A percentile compares a stretch with the other conserved stretches of the same genome.
phyloP scores from a whole-genome alignment of 306 rosid species.

The Cajanus cajan region DNA sequence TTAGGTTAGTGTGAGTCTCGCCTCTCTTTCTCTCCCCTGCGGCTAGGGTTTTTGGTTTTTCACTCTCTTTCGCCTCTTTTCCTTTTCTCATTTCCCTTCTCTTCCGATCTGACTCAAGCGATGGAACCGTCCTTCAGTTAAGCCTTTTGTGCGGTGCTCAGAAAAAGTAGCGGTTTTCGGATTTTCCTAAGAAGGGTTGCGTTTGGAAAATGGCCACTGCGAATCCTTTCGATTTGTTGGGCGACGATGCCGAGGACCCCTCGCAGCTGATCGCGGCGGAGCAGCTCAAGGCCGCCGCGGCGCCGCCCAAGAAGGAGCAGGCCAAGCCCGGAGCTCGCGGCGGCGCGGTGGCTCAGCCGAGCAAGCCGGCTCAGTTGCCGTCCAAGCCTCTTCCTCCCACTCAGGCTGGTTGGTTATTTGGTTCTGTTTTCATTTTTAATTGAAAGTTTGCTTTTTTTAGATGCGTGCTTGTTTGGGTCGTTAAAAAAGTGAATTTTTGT shows the following conservation, averaged over 20 bases:
- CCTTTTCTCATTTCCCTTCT: too few species aligned
- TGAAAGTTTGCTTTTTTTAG: background rate
- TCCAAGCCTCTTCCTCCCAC: constrained; percentile 84
- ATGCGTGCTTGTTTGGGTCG: background rate
- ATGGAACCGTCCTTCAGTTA: background rate
- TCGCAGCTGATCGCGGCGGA: constrained; percentile 65
- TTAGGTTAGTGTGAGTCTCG: background rate
- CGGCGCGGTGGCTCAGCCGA: constrained; percentile 22
- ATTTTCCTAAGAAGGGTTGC: background rate
- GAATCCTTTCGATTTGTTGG: constrained; percentile 92
- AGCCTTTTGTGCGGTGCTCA: accelerated
- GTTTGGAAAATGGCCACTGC: constrained; percentile 61
- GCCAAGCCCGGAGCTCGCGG: constrained; percentile 35
- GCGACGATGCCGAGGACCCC: constrained; percentile 89
- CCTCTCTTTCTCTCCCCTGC: background rate
- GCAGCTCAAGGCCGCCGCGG: constrained; percentile 48
- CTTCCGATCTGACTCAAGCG: background rate
- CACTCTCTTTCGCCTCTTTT: background rate
- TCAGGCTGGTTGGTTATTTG: constrained; percentile 65
- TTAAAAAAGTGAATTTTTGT: background rate
- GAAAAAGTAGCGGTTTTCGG: background rate
- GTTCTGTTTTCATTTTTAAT: background rate
- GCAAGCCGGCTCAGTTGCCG: constrained; percentile 69
- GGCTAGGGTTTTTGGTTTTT: background rate
- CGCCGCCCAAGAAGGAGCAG: constrained; percentile 44